Evolutionary conservation across 1,284 basidiomycete genomes (phyloP).

Genomic region (Lentinus polychrous): DNA sequence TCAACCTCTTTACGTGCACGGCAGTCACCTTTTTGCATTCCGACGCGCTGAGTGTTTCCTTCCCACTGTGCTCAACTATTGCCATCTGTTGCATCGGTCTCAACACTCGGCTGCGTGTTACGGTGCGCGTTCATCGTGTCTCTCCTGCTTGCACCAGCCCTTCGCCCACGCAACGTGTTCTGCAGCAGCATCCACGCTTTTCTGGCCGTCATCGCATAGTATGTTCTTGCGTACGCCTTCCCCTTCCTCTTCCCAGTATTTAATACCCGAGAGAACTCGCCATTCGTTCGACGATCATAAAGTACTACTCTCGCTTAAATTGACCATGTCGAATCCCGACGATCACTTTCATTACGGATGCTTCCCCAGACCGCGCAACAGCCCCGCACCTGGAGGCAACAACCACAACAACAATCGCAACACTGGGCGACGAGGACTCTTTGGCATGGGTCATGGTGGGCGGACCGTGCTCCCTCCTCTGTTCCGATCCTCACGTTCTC

Average conservation of each 20-base stretch:
- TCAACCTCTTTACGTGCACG: too few species aligned
- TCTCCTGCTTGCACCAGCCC: too few species aligned
- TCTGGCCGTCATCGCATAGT: not conserved
- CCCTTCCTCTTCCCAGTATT: conserved; percentile 16
- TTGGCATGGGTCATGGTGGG: conserved; percentile 71
- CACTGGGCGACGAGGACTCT: conserved; percentile 37
- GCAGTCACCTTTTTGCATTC: too few species aligned
- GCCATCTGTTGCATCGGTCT: not conserved
- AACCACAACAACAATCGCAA: conserved; percentile 15
- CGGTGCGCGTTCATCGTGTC: too few species aligned
- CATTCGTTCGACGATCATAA: conserved; percentile 23
- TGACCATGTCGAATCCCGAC: conserved; percentile 26
- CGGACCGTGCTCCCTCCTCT: conserved; percentile 80
- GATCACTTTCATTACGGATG: conserved; percentile 29
- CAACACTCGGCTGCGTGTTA: too few species aligned
- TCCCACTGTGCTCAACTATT: not conserved
- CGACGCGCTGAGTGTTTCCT: not conserved
- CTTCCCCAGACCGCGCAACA: conserved; percentile 22
- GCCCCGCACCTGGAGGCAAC: conserved; percentile 21
- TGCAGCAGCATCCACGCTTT: not conserved
- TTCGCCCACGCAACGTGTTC: not conserved
- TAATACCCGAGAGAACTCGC: conserved; percentile 21
- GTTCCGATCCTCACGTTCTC: conserved; percentile 81
- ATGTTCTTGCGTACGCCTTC: not conserved
- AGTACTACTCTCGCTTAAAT: conserved; percentile 23